A percentile compares a stretch with the other conserved stretches of the same genome.
Conservation (phyloP, 2,329 filamentous ascomycete genomes). For the Neoarthrinium moseri region DNA sequence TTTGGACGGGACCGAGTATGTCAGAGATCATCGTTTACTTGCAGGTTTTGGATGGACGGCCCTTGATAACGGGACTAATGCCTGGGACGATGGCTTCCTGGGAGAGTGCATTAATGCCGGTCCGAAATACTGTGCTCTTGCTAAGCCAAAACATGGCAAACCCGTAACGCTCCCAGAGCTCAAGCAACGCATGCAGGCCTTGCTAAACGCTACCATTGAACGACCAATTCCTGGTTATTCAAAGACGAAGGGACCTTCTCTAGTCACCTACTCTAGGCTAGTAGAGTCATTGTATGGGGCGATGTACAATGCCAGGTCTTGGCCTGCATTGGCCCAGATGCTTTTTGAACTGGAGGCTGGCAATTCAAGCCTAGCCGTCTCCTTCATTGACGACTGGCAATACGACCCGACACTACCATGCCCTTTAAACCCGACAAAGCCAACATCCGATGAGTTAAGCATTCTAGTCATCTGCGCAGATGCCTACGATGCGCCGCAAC, state of each 20-base stretch:
- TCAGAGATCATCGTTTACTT: conserved; percentile 42
- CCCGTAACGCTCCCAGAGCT: conserved; percentile 34
- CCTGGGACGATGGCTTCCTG: conserved; percentile 49
- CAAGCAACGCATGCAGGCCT: conserved; percentile 34
- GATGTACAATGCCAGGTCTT: conserved; percentile 42
- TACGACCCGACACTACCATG: conserved; percentile 38
- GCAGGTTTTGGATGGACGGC: conserved; percentile 47
- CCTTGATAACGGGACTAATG: conserved; percentile 47
- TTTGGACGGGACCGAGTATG: conserved; percentile 48
- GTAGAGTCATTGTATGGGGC: conserved; percentile 37
- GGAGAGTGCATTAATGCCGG: conserved; percentile 49
- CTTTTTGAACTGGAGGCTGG: conserved; percentile 42
- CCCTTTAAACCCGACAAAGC: conserved; percentile 22
- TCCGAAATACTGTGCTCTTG: conserved; percentile 42
- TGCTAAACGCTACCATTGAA: conserved; percentile 35
- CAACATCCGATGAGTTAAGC: conserved; percentile 37
- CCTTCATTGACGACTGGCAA: conserved; percentile 40
- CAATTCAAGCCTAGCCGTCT: conserved; percentile 40
- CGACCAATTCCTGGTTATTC: conserved; percentile 39
- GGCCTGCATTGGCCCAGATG: conserved; percentile 40
- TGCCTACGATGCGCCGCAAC: conserved; percentile 40
- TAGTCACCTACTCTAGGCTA: conserved; percentile 45
- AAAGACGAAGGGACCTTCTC: conserved; percentile 35
- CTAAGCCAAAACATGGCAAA: conserved; percentile 27
- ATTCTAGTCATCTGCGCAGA: conserved; percentile 45